Evolutionary conservation across 148 eudicot species (phyloP).

Genomic region (Dysphania ambrosioides): DNA sequence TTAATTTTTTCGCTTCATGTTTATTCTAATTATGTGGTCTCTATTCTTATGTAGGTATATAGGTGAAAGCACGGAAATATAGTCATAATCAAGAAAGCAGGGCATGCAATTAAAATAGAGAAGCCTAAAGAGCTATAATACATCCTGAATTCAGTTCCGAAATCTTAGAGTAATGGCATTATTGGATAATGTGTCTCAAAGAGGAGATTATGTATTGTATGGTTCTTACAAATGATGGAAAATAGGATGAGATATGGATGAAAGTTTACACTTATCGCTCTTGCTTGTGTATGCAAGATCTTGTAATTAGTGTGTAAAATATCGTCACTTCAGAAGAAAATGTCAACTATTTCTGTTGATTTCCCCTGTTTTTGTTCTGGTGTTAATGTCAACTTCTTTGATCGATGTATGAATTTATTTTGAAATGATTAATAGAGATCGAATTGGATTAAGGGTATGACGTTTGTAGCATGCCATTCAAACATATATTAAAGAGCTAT

Average conservation of each 20-base stretch:
- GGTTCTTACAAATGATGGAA: not conserved
- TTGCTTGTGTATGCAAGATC: too few relatives aligned
- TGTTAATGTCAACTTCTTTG: too few relatives aligned
- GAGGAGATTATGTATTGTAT: not conserved
- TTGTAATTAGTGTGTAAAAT: too few relatives aligned
- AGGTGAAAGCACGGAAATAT: constrained; percentile 64
- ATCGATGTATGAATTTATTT: too few relatives aligned
- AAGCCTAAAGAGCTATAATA: constrained; percentile 55
- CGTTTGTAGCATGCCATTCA: too few relatives aligned
- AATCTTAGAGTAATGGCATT: constrained; percentile 31
- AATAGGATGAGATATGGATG: not conserved
- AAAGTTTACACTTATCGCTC: too few relatives aligned
- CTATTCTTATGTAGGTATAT: constrained; percentile 46
- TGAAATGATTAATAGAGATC: too few relatives aligned
- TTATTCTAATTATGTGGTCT: not conserved
- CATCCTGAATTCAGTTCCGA: constrained; percentile 34
- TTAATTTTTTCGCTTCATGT: not conserved
- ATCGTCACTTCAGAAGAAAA: too few relatives aligned
- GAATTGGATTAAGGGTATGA: too few relatives aligned
- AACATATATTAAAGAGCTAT: too few relatives aligned
- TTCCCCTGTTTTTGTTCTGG: too few relatives aligned
- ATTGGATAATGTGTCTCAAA: constrained; percentile 4
- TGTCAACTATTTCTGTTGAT: too few relatives aligned
- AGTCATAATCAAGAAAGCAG: constrained; percentile 61
- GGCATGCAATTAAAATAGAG: constrained; percentile 81